Base-by-base conservation (phyloP, 306 rosid genomes). In the Quercus bicolor region DNA sequence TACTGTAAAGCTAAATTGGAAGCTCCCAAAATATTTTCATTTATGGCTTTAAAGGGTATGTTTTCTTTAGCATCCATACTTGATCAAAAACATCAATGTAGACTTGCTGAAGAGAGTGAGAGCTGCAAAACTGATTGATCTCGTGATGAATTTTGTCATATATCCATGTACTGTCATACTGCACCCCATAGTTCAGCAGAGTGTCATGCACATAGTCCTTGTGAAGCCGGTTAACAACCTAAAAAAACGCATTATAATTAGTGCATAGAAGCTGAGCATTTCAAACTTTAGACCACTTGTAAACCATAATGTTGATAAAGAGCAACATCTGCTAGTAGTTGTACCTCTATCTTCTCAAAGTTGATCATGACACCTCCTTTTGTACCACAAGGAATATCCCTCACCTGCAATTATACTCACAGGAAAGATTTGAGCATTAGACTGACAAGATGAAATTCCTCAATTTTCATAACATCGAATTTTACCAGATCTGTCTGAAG, bases 61-160 rank as follows among this genome's bases (percentile, higher is more conserved):
- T 26, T 26, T 26, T 26, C 28, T 26, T 26, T 26, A 26, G 51
- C 62, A 72, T 66, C 53, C 68, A 72, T 81, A 24, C 29, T 95
- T 95, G 94, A 87, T 93, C 97, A 79, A 95, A 95, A 64, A 91
- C 97, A 87, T 95, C 98, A 78, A 95, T 93, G 40, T 95, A 95
- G 56, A 95, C 99, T 82, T 95, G 91, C 78, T 90, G 97, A 72
- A 95, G 94, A 85, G 81, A 62, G 73, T 93, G 97, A 34, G 96
- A 93, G 82, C 93, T 93, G 84, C 99, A 95, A 76, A 92, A 93
- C 83, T 90, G 97, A 88, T 91, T 93, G 75, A 93, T 95, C 85
- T 95, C 96, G 43, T 95, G 97, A 89, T 93, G 98, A 85, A 95
- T 95, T 80, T 95, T 93, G 83, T 91, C 99, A 81, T 95, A 90